Evolutionary conservation across 73 alveolate genomes (phyloP).

Genomic region (Paramecium primaurelia): DNA sequence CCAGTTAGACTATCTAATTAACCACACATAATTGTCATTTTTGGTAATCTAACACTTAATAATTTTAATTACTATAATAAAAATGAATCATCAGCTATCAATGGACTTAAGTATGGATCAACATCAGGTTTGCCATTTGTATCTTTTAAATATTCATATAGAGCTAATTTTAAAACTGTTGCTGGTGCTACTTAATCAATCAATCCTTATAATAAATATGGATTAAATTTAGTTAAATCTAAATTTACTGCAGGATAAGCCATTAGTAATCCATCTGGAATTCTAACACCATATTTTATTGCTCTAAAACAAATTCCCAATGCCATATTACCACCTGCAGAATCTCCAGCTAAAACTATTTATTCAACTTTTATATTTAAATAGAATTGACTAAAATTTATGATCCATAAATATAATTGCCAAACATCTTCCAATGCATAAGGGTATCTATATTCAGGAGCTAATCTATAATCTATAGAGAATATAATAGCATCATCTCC

Average conservation of each 20-base stretch:
- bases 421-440: slow-evolving; percentile 86
- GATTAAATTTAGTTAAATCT: slow-evolving; percentile 66
- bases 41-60: slow-evolving; percentile 61
- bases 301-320: slow-evolving; percentile 76
- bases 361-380: slow-evolving; percentile 63
- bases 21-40: slow-evolving; percentile 68
- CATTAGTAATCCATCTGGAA: slow-evolving; percentile 84
- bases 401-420: slow-evolving; percentile 86
- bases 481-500: slow-evolving; percentile 57
- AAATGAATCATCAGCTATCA: slow-evolving; percentile 50
- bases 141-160: slow-evolving; percentile 74
- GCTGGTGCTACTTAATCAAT: slow-evolving; percentile 76
- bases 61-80: not conserved
- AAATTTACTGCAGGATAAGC: slow-evolving; percentile 88
- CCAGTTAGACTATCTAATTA: slow-evolving; percentile 26
- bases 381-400: slow-evolving; percentile 66
- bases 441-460: slow-evolving; percentile 89
- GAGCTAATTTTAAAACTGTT: slow-evolving; percentile 74
- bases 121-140: slow-evolving; percentile 48
- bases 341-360: slow-evolving; percentile 83
- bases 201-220: slow-evolving; percentile 70
- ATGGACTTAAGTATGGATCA: slow-evolving; percentile 77
- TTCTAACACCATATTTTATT: slow-evolving; percentile 73
- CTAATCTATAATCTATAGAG: slow-evolving; percentile 86
- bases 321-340: slow-evolving; percentile 97